These are phyloP conservation scores for Ogataea naganishii DNA, from an alignment of 805 yeast genomes.

Conservation along the genomic window DNA sequence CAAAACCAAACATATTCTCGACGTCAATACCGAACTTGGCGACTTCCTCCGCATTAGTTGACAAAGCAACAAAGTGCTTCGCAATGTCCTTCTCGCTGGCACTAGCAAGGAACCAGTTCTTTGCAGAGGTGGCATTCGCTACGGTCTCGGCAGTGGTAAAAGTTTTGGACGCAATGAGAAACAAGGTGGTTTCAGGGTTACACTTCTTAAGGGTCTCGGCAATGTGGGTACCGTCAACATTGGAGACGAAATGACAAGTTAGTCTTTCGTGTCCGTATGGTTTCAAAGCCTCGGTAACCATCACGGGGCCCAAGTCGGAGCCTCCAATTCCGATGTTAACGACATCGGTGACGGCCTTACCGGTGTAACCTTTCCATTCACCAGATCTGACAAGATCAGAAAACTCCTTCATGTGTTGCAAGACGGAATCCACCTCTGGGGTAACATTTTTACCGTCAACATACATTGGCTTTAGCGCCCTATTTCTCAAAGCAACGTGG, in stretches of 20 bases:
- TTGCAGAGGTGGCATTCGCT: constrained; percentile 94
- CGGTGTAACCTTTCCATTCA: constrained; percentile 94
- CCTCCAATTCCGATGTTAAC: constrained; percentile 99
- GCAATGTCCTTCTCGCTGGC: constrained; percentile 69
- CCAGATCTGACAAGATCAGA: constrained; percentile 87
- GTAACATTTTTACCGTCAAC: constrained; percentile 90
- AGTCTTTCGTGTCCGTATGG: constrained; percentile 71
- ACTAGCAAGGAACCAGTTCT: constrained; percentile 85
- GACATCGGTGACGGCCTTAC: constrained; percentile 84
- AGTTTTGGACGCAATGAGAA: constrained; percentile 91
- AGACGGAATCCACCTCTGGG: constrained; percentile 84
- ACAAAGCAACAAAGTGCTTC: constrained; percentile 94
- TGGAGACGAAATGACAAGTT: constrained; percentile 87
- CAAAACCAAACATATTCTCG: constrained; percentile 97
- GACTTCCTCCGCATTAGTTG: constrained; percentile 89
- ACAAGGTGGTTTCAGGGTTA: constrained; percentile 87
- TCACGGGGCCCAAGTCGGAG: constrained; percentile 96
- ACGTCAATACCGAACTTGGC: constrained; percentile 95
- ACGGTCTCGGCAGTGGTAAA: constrained; percentile 98
- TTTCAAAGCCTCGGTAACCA: constrained; percentile 98
- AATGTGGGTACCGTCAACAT: constrained; percentile 96
- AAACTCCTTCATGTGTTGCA: constrained; percentile 95
- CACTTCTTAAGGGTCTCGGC: constrained; percentile 78
- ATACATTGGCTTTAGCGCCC: constrained; percentile 70
- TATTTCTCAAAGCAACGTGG: constrained; percentile 95